phyloP scores from a whole-genome alignment of 768 basidiomycete genomes.

The Postia placenta region DNA sequence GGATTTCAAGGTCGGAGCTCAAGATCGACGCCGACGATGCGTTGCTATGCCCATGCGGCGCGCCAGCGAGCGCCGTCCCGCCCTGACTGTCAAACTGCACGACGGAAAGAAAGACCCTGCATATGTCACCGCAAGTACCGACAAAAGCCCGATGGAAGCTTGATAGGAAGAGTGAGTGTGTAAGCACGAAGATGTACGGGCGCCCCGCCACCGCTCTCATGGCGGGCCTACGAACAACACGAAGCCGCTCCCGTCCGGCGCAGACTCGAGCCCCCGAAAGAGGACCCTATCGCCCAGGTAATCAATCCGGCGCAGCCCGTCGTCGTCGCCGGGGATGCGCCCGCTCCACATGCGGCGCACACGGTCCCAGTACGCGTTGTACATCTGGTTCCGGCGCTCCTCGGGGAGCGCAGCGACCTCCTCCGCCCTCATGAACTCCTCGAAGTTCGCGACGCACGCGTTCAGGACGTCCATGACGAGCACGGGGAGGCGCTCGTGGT shows the following conservation, averaged over 20 bases:
- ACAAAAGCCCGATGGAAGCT: no score
- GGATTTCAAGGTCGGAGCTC: no score
- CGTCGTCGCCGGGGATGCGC: constrained; percentile 17
- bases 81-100: no score
- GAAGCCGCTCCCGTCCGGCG: constrained; percentile 38
- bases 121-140: no score
- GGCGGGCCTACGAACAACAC: constrained; percentile 24
- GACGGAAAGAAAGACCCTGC: no score
- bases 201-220: no score
- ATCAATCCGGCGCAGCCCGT: constrained; percentile 35
- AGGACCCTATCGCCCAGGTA: constrained; percentile 41
- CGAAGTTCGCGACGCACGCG: constrained; percentile 40
- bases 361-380: constrained; percentile 14
- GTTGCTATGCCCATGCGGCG: no score
- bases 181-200: no score
- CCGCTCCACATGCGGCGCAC: constrained; percentile 17
- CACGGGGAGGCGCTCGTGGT: constrained; percentile 19
- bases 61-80: no score
- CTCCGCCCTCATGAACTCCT: constrained; percentile 17
- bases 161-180: no score
- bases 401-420: constrained; percentile 22
- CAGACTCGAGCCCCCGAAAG: constrained; percentile 50
- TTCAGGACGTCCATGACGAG: constrained; percentile 46
- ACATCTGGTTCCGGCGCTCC: constrained; percentile 11
- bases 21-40: no score